Conservation (phyloP, 805 yeast genomes). For the Metschnikowia noctiluminum region DNA sequence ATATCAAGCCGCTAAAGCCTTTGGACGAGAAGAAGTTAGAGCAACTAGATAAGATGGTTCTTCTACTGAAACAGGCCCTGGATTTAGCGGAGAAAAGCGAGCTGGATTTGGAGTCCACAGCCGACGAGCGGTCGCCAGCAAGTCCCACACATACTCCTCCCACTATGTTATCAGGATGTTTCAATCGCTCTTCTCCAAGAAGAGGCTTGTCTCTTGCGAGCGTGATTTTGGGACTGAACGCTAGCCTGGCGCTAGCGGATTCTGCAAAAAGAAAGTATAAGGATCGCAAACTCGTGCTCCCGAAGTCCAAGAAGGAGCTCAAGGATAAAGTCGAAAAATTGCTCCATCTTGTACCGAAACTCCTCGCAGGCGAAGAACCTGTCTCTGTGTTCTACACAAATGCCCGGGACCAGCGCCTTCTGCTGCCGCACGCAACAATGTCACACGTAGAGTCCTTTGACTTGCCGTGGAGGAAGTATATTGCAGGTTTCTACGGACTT, state of each 20-base stretch:
- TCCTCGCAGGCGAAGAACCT: constrained; percentile 40
- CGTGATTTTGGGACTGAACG: neutral
- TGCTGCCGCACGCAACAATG: constrained; percentile 42
- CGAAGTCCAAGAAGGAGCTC: constrained; percentile 30
- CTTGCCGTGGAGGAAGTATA: constrained; percentile 43
- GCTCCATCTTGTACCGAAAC: constrained; percentile 28
- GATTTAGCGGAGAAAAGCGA: neutral
- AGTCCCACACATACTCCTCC: neutral
- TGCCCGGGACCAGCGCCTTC: constrained; percentile 41
- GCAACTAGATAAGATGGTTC: constrained; percentile 7
- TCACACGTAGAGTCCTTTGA: constrained; percentile 46
- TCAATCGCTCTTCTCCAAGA: neutral
- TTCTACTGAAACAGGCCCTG: neutral
- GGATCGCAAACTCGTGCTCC: constrained; percentile 18
- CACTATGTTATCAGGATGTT: neutral
- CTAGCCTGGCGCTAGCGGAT: constrained; percentile 5
- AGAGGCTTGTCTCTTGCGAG: constrained; percentile 1
- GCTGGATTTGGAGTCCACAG: neutral
- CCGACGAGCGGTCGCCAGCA: neutral
- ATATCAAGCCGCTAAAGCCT: neutral
- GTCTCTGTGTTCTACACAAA: constrained; percentile 48
- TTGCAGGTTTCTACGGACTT: constrained; percentile 61
- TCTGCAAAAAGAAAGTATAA: constrained; percentile 15
- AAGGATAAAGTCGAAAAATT: constrained; percentile 19
- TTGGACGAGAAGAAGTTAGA: constrained; percentile 1